Evolutionary conservation across 2,329 filamentous ascomycete genomes (phyloP), one percentile per base, ranked within the genome.

Genomic region (Pestalotiopsis sp.): DNA sequence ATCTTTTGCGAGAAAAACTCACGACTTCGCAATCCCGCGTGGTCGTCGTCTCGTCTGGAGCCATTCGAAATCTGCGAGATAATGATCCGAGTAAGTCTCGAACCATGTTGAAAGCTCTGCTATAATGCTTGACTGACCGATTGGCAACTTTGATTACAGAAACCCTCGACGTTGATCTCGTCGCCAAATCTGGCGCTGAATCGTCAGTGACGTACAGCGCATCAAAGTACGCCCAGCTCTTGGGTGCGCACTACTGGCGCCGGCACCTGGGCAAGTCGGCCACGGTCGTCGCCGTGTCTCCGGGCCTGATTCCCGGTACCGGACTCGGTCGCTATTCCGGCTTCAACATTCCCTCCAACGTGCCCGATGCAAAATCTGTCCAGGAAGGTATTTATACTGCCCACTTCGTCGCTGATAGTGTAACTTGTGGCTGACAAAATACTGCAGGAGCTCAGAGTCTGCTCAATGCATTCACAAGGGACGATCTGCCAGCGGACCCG

Each of bases 161-260:
- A 5, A 66, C 38, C 5, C 52, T 79, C 1, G 74, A 77, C 20
- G 62, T 71, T 7, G 72, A 79, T 36, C 71, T 77, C 62, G 69
- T 80, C 25, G 81, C 78, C 1, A 78, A 75, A 1, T 82, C 84
- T 0, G 82, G 80, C 3, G 75, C 75, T 0, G 72, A 75, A 0
- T 71, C 63, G 0, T 57, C 61, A 2, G 69, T 63, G 0, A 76
- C 82, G 9, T 88, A 88, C 70, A 25, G 71, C 9, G 77, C 80
- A 56, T 82, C 81, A 69, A 88, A 88, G 71, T 87, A 88, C 68
- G 77, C 82, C 0, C 84, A 85, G 70, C 80, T 88, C 0, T 81
- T 88, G 1, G 79, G 80, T 6, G 84, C 86, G 1, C 85, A 88
- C 62, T 88, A 85, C 85, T 88, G 86, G 86, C 84, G 85, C 2